Conservation (phyloP, 1,284 basidiomycete species). For the Cryptococcus sp. region DNA sequence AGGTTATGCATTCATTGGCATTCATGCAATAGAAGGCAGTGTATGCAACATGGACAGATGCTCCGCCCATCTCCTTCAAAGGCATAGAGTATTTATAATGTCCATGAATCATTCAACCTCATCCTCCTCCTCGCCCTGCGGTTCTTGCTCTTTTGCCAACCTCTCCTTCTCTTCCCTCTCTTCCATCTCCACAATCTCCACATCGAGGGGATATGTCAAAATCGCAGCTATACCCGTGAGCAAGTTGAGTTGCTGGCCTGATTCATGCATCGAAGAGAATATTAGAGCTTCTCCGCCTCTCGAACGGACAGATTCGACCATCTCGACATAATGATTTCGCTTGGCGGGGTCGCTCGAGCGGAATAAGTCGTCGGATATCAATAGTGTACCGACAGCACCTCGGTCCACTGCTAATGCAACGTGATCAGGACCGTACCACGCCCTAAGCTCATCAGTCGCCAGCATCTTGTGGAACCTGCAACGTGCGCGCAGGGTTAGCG, state of each 20-base stretch:
- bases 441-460: constrained; percentile 87
- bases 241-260: constrained; percentile 93
- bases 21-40: no score
- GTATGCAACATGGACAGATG: no score
- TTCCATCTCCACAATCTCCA: constrained; percentile 90
- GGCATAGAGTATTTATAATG: no score
- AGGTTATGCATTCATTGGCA: no score
- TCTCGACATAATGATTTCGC: constrained; percentile 78
- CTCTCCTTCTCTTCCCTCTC: constrained; percentile 70
- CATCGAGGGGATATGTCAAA: constrained; percentile 90
- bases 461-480: constrained; percentile 95
- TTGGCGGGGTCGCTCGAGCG: constrained; percentile 73
- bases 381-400: constrained; percentile 88
- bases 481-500: not conserved
- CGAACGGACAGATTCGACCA: constrained; percentile 85
- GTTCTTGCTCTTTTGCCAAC: constrained; percentile 36
- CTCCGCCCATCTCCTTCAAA: no score
- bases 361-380: constrained; percentile 95
- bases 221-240: constrained; percentile 95
- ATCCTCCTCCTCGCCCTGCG: constrained; percentile 4
- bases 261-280: constrained; percentile 99
- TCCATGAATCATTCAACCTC: no score
- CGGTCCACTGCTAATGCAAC: constrained; percentile 87
- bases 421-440: constrained; percentile 98
- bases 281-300: constrained; percentile 92